Conservation (phyloP, 1,139 yeast genomes). For the Trichomonascaceae sp. region DNA sequence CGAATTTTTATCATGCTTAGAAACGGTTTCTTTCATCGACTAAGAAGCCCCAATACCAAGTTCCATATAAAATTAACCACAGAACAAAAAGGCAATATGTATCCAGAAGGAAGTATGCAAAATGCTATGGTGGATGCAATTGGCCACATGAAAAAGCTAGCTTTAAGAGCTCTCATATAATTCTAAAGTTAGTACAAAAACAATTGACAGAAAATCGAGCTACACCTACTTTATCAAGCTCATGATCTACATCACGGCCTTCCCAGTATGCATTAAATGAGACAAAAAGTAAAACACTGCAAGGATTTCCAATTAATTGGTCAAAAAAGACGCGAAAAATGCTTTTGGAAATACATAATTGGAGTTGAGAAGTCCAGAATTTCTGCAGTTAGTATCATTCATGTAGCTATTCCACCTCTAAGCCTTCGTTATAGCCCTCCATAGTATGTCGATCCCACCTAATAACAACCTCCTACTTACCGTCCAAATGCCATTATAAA, state of each 20-base stretch:
- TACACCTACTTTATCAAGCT: conserved; percentile 23
- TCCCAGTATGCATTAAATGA: conserved; percentile 34
- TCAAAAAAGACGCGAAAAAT: conserved; percentile 28
- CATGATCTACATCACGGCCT: conserved; percentile 31
- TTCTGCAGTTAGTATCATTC: conserved; percentile 19
- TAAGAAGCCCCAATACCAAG: conserved; percentile 28
- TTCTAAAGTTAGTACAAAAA: conserved; percentile 11
- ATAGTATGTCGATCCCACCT: background rate
- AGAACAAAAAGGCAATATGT: conserved; percentile 33
- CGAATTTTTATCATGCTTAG: too few relatives aligned
- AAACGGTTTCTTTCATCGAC: background rate
- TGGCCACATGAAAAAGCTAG: conserved; percentile 35
- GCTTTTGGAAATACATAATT: conserved; percentile 19
- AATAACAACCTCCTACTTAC: conserved; percentile 20
- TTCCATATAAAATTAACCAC: conserved; percentile 33
- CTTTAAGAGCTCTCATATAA: conserved; percentile 25
- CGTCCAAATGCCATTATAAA: conserved; percentile 34
- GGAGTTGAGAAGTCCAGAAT: conserved; percentile 33
- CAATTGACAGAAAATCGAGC: background rate
- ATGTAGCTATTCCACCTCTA: too few relatives aligned
- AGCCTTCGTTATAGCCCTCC: too few relatives aligned
- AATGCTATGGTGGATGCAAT: conserved; percentile 31
- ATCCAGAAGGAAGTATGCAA: conserved; percentile 26
- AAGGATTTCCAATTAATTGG: conserved; percentile 32
- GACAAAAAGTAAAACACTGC: conserved; percentile 30